These are phyloP conservation scores for Lecanicillium sp. DNA, from an alignment of 2,329 filamentous ascomycete species.

Conservation along the genomic window DNA sequence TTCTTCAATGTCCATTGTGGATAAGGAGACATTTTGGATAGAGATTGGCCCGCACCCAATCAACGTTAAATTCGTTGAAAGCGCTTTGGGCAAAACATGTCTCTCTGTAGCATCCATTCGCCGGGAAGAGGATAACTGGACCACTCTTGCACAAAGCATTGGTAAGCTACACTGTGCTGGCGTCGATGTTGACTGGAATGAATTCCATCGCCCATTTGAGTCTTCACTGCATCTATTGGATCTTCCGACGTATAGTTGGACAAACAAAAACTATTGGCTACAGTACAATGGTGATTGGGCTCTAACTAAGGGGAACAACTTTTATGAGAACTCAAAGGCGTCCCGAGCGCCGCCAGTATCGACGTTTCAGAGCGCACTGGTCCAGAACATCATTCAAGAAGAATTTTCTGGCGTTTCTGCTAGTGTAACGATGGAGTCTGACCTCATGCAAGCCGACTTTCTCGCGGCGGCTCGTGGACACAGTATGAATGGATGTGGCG, in stretches of 20 bases:
- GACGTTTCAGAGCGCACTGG: background rate
- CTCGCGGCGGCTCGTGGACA: constrained; percentile 17
- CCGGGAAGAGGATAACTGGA: constrained; percentile 60
- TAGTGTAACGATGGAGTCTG: constrained; percentile 30
- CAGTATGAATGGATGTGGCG: constrained; percentile 22
- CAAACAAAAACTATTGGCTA: constrained; percentile 66
- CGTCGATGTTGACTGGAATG: constrained; percentile 59
- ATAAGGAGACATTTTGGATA: constrained; percentile 55
- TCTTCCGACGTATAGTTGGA: constrained; percentile 65
- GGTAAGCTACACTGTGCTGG: constrained; percentile 54
- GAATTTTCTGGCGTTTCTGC: constrained; percentile 20
- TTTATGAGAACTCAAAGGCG: constrained; percentile 36
- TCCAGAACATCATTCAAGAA: constrained; percentile 34
- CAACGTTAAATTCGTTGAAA: constrained; percentile 57
- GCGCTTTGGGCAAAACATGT: constrained; percentile 46
- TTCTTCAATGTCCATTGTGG: constrained; percentile 40
- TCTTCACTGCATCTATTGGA: constrained; percentile 44
- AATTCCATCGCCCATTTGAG: constrained; percentile 53
- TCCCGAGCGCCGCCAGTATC: too few species aligned
- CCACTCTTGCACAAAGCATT: constrained; percentile 53
- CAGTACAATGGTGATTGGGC: constrained; percentile 64
- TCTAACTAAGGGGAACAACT: constrained; percentile 57
- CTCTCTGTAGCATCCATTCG: constrained; percentile 54
- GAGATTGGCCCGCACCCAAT: constrained; percentile 66
- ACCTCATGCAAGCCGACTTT: constrained; percentile 34